Evolutionary conservation across 2,329 filamentous ascomycete species (phyloP), one percentile per base, ranked within the genome.

Genomic region (Paraconiothyrium brasiliense): DNA sequence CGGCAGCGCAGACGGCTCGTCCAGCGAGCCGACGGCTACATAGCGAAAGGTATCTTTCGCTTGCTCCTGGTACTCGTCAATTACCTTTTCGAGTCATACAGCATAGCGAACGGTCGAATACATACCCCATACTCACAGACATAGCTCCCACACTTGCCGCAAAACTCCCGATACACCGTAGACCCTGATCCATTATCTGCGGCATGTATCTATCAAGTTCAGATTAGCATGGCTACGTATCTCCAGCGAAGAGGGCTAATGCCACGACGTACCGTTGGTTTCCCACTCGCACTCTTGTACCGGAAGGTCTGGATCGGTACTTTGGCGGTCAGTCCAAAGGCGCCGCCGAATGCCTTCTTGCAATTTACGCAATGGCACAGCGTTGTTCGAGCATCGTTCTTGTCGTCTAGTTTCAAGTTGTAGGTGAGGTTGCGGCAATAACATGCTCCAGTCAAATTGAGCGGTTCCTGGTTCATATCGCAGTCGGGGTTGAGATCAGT

Each of bases 341-440:
- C 81, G 32, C 80, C 77, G 8, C 84, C 83, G 52, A 84, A 85
- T 37, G 83, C 84, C 78, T 84, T 84, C 71, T 84, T 86, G 76
- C 84, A 86, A 67, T 82, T 84, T 20, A 71, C 64, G 67, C 84
- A 86, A 69, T 87, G 84, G 64, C 84, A 87, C 16, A 87, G 67
- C 10, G 80, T 84, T 1, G 84, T 85, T 24, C 84, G 75, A 2
- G 84, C 84, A 27, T 86, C 79, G 8, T 82, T 79, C 5, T 78
- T 76, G 8, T 81, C 80, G 2, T 70, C 64, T 1, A 87, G 76
- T 0, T 75, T 71, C 50, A 86, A 74, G 16, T 78, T 73, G 62
- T 86, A 87, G 34, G 77, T 75, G 58, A 86, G 77, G 9, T 76
- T 76, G 59, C 77, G 74, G 68, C 85, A 86, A 69, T 81, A 83